phyloP scores from a whole-genome alignment of 306 rosid species.

The Pyrus communis region DNA sequence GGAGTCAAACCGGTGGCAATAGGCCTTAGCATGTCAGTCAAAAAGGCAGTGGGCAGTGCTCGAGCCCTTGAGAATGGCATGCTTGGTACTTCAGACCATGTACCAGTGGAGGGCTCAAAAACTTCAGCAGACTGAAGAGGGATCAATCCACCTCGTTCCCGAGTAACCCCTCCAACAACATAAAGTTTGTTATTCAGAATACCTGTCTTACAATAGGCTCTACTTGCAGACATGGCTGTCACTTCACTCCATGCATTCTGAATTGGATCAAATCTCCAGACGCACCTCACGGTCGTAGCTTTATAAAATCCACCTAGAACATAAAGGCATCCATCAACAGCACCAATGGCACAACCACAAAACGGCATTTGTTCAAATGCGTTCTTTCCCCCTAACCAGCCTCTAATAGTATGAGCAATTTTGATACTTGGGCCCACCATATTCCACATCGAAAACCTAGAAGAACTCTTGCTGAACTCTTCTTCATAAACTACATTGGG shows the following conservation, averaged over 20 bases:
- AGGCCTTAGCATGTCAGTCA: conserved; percentile 86
- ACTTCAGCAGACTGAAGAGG: conserved; percentile 96
- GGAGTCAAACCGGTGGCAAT: conserved; percentile 87
- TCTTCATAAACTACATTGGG: conserved; percentile 54
- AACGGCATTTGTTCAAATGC: conserved; percentile 79
- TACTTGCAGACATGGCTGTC: conserved; percentile 66
- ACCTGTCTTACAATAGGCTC: conserved; percentile 89
- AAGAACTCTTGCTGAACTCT: conserved; percentile 41
- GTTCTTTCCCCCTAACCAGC: conserved; percentile 75
- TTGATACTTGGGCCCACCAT: conserved; percentile 60
- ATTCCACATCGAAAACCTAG: conserved; percentile 65
- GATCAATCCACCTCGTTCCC: conserved; percentile 64
- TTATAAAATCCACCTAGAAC: conserved; percentile 88
- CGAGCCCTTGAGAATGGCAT: conserved; percentile 95
- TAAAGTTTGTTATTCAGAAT: conserved; percentile 77
- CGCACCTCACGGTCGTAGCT: conserved; percentile 70
- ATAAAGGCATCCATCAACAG: conserved; percentile 78
- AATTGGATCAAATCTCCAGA: conserved; percentile 69
- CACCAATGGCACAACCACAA: conserved; percentile 82
- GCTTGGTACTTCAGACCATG: conserved; percentile 73
- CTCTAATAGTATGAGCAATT: conserved; percentile 66
- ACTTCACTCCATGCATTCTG: conserved; percentile 65
- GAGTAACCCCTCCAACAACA: conserved; percentile 93
- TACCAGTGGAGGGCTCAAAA: conserved; percentile 60
- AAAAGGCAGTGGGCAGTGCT: conserved; percentile 63